Base-by-base conservation (phyloP, 352 stramenopile genomes). In the Globisporangium heterothallicum region DNA sequence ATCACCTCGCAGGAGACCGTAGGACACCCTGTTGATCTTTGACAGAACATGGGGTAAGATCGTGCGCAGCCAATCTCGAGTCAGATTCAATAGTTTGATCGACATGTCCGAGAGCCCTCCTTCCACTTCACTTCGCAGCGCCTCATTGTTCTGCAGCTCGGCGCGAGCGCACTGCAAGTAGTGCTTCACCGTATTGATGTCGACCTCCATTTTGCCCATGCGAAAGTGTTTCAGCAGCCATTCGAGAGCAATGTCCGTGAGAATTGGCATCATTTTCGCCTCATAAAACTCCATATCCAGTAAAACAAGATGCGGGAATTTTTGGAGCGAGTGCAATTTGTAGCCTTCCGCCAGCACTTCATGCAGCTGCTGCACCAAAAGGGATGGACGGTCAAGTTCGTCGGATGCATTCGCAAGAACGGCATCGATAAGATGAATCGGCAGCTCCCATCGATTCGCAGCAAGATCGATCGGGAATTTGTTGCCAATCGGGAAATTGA, bases 11-110 rank as follows among this genome's bases (percentile, higher is more conserved):
- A 99, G 67, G 1, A 99, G 71, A 32, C 97, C 97, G 72, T 99
- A 99, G 9, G 84, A 97, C 14, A 99, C 97, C 53, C 97, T 87
- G 61, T 99, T 98, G 58, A 99, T 99, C 78, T 99, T 99, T 21
- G 93, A 96, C 24, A 99, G 68, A 2, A 98, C 84, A 56, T 99
- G 97, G n/a, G 97, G 97, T 29, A 99, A 68, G 57, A 99, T 98
- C 22, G 97, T 98, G 14, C 84, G 86, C 21, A 99, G 78, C 80
- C 98, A 98, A 54, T 99, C 94, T 44, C 98, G 85, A 16, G 91
- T 92, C 19, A 99, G 75, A 56, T 99, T 99, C 13, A 99, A 78
- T 64, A 99, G 86, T 66, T 99, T 99, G 70, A 99, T 97, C 30
- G 82, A 92, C 21, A 78, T 74, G 16, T 95, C 82, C 0, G 74